Base-by-base conservation (phyloP, 2,329 filamentous ascomycete species). In the Colletotrichum sp. region DNA sequence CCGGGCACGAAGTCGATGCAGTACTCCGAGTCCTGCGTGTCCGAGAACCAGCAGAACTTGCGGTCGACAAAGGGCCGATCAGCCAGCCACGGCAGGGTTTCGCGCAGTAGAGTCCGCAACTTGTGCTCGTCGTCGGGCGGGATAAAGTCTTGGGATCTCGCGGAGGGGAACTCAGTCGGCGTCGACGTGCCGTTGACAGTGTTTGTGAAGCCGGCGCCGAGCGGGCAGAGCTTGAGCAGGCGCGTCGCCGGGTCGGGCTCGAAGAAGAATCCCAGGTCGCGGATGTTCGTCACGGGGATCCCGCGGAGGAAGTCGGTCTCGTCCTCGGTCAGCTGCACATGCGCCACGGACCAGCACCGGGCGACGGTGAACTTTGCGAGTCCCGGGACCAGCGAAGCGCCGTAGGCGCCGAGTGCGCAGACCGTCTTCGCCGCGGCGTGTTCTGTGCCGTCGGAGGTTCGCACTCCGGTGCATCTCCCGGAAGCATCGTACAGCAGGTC, bases 211-310 rank as follows among this genome's bases (percentile, higher is more conserved):
- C 91, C 92, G 1, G 87, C 89, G 3, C 90, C 90, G 81, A 90
- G 87, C 0, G 90, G 90, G 78, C 91, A 93, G 10, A 93, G 79
- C 82, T 93, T 93, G 57, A 93, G 82, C 6, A 92, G 81, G 18
- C 88, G 87, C 0, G 91, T 92, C 75, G 87, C 85, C 0, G 86
- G 88, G 77, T 93, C 92, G 0, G 92, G 91, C 81, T 93, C 92
- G 74, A 93, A 93, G 83, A 92, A 91, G 84, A 93, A 93, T 0
- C 91, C 91, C 0, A 93, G 83, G 76, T 93, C 92, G 3, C 92
- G 87, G 2, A 89, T 88, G 68, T 92, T 92, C 0, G 89, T 91
- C 1, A 92, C 90, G 0, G 92, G 92, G 12, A 93, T 90, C 5
- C 90, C 89, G 3, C 88, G 87, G 2, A 93, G 86, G 7, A 83